phyloP scores from a whole-genome alignment of 129 eudicot genomes.

The Flaveria bidentis region DNA sequence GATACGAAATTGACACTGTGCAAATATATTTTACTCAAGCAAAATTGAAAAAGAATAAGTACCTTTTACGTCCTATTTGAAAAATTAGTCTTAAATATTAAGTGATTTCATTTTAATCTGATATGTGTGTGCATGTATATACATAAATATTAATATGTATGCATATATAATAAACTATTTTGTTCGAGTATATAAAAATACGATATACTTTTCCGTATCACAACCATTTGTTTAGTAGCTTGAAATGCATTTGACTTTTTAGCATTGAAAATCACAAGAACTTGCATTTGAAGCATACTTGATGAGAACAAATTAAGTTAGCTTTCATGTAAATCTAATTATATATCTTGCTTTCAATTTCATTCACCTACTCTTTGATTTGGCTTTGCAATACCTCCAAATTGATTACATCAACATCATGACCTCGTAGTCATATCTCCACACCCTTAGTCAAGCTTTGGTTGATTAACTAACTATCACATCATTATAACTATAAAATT shows the following conservation, averaged over 20 bases:
- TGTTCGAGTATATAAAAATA: no score
- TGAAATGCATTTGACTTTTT: conserved; percentile 1
- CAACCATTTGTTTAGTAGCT: neutral
- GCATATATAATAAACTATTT: no score
- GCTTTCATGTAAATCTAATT: conserved; percentile 16
- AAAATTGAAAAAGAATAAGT: no score
- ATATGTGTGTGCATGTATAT: no score
- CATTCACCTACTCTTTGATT: conserved; percentile 36
- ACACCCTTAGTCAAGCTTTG: neutral
- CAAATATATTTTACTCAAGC: no score
- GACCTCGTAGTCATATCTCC: neutral
- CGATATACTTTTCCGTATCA: no score
- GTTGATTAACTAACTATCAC: neutral
- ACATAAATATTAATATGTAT: no score
- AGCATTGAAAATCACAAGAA: conserved; percentile 27
- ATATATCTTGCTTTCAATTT: conserved; percentile 35
- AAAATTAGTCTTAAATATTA: no score
- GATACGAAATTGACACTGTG: no score
- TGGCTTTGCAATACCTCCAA: conserved; percentile 21
- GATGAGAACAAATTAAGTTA: conserved; percentile 29
- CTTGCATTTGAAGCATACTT: conserved; percentile 40
- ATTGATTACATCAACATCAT: conserved; percentile 32
- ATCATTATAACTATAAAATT: neutral
- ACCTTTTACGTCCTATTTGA: no score
- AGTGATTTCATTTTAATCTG: no score